phyloP scores from a whole-genome alignment of 345 rosid species.

The Arabidopsis arenosa region DNA sequence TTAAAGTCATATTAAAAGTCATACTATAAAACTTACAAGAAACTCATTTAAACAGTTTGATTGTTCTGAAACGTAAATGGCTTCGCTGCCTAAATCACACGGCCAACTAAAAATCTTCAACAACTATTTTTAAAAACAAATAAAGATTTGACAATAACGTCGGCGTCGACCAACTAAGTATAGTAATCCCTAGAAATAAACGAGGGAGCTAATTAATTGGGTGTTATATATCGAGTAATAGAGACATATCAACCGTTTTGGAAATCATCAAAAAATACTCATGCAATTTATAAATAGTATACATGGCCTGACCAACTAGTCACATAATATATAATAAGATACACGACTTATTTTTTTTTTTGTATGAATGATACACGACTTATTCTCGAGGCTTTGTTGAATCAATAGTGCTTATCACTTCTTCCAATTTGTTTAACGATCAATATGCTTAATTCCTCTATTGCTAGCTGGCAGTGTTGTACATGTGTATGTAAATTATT shows the following conservation, averaged over 20 bases:
- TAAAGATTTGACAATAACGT: conserved; percentile 32
- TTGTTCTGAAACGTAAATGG: conserved; percentile 3
- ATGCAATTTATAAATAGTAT: conserved; percentile 30
- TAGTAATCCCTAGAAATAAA: conserved; percentile 9
- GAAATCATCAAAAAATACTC: conserved; percentile 31
- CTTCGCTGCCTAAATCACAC: not conserved
- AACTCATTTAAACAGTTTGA: conserved; percentile 12
- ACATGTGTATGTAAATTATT: conserved; percentile 12
- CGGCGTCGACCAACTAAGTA: conserved; percentile 22
- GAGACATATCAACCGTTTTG: conserved; percentile 31
- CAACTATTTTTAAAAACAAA: not conserved
- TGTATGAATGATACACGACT: not conserved
- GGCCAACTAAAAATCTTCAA: conserved; percentile 17
- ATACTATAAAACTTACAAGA: conserved; percentile 2
- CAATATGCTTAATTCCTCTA: not conserved
- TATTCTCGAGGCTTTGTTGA: conserved; percentile 22
- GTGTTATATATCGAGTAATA: conserved; percentile 1
- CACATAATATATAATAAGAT: conserved; percentile 26
- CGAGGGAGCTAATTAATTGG: conserved; percentile 26
- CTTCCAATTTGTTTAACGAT: conserved; percentile 30
- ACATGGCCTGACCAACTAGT: conserved; percentile 3
- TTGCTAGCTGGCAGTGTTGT: conserved; percentile 30
- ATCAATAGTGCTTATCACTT: conserved; percentile 29
- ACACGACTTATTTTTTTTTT: conserved; percentile 9
- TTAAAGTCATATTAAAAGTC: conserved; percentile 23